Conservation (phyloP, 1,284 basidiomycete species). For the Tylopilus sp. region DNA sequence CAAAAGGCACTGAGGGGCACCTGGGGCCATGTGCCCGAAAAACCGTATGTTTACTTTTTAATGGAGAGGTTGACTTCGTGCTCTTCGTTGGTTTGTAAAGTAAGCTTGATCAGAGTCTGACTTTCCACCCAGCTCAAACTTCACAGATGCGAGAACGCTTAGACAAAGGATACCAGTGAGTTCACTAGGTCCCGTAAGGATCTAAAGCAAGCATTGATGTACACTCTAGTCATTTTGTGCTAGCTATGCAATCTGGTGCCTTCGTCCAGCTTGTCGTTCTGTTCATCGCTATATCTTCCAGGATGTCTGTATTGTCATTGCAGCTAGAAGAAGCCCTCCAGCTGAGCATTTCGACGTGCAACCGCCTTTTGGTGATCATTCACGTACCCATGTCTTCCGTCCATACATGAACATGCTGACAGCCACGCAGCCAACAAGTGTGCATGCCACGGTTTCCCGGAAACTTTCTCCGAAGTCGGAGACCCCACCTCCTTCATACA, state of each 20-base stretch:
- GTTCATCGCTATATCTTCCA: conserved; percentile 56
- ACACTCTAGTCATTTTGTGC: conserved; percentile 49
- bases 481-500: not conserved
- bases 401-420: conserved; percentile 7
- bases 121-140: conserved; percentile 2
- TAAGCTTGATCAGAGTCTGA: conserved; percentile 21
- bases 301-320: conserved; percentile 46
- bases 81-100: conserved; percentile 44
- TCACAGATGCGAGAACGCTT: conserved; percentile 50
- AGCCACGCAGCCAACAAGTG: conserved; percentile 14
- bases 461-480: not conserved
- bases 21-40: conserved; percentile 57
- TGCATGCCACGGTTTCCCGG: not conserved
- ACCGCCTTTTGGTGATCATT: conserved; percentile 27
- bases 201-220: not conserved
- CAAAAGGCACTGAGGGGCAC: conserved; percentile 49
- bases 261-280: conserved; percentile 65
- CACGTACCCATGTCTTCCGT: conserved; percentile 23
- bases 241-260: conserved; percentile 65
- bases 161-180: conserved; percentile 48
- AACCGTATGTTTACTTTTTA: conserved; percentile 33
- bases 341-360: conserved; percentile 28
- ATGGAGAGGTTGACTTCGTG: conserved; percentile 37
- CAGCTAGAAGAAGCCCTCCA: conserved; percentile 43
- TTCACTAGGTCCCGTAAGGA: not conserved